Evolutionary conservation across 2,329 filamentous ascomycete species (phyloP), one percentile per base, ranked within the genome.

Genomic region (Lojkania enalia): DNA sequence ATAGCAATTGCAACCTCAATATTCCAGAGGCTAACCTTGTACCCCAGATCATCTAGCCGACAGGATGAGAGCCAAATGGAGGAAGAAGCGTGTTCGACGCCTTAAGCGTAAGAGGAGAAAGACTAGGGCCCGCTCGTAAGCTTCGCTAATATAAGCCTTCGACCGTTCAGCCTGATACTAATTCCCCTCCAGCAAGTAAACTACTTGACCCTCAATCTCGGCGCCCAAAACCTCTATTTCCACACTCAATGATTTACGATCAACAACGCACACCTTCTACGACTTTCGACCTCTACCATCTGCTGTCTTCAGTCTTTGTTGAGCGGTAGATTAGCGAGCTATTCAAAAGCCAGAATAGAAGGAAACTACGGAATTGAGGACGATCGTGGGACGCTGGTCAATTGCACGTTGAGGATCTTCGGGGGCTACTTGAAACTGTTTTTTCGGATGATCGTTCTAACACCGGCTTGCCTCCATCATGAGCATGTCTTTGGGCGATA

Each of bases 71-170:
- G 91, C 90, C 75, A 97, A 97, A 84, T 97, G 94, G 94, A 94
- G 92, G 84, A 99, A 99, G 88, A 99, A 99, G 92, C 85, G 94
- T 77, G 91, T 96, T 80, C 85, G 94, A 72, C 87, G 94, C 79
- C 90, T 99, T 78, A 97, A 97, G 88, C 87, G 91, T 76, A 99
- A 99, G 91, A 90, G 94, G 82, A 95, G 94, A 90, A 99, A 99
- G 92, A 96, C 94, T 81, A 86, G 94, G 77, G 94, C 92, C 71
- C 82, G 94, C 81, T 91, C 86, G 94, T 97, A 83, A 84, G 90
- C 78, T 55, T 31, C 33, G 32, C 30, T 20, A 46, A 31, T 31
- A 11, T 36, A 20, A 21, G 18, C 9, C 30, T 27, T 6, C 42
- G 18, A 23, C 21, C 13, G 16, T 29, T 14, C 9, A 11, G n/a